Percentiles rank a stretch among this genome's conserved stretches.
phyloP scores from a whole-genome alignment of 2,329 filamentous ascomycete genomes.

The Geosmithia putterillii region DNA sequence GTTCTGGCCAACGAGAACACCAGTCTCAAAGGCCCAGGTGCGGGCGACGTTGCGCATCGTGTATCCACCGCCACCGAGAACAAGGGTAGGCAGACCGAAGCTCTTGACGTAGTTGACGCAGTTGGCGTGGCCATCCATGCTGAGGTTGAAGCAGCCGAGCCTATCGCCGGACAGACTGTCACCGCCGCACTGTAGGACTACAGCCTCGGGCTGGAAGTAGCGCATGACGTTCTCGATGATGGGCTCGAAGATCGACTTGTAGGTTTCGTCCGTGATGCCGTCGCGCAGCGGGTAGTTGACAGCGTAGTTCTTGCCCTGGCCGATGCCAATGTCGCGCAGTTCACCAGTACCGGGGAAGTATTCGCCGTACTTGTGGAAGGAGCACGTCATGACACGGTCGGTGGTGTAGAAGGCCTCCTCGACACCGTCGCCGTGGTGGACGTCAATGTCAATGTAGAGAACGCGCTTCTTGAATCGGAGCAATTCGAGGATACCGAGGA shows the following conservation, averaged over 20 bases:
- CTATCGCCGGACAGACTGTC: slow-evolving; percentile 91
- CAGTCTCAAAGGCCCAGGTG: slow-evolving; percentile 95
- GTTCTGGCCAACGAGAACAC: slow-evolving; percentile 70
- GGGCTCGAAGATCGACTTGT: slow-evolving; percentile 84
- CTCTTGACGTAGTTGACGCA: slow-evolving; percentile 88
- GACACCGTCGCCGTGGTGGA: slow-evolving; percentile 87
- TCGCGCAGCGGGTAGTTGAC: slow-evolving; percentile 88
- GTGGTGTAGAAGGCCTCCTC: slow-evolving; percentile 91
- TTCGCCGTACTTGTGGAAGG: slow-evolving; percentile 93
- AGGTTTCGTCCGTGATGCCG: slow-evolving; percentile 80
- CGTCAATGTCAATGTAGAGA: slow-evolving; percentile 95
- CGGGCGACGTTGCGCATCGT: slow-evolving; percentile 95
- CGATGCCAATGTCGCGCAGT: slow-evolving; percentile 75
- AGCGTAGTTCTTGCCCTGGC: slow-evolving; percentile 77
- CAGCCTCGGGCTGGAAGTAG: slow-evolving; percentile 79
- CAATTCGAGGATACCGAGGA: slow-evolving; percentile 86
- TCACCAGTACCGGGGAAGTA: slow-evolving; percentile 92
- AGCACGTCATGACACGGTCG: slow-evolving; percentile 84
- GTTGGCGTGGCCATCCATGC: slow-evolving; percentile 89
- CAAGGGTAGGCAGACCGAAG: slow-evolving; percentile 74
- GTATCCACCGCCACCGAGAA: slow-evolving; percentile 91
- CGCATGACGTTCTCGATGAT: slow-evolving; percentile 79
- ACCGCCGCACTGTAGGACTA: slow-evolving; percentile 91
- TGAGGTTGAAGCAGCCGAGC: slow-evolving; percentile 93
- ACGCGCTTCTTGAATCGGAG: slow-evolving; percentile 85